These are phyloP conservation scores for Neoarthrinium moseri DNA, from an alignment of 2,329 filamentous ascomycete genomes.

Conservation along the genomic window DNA sequence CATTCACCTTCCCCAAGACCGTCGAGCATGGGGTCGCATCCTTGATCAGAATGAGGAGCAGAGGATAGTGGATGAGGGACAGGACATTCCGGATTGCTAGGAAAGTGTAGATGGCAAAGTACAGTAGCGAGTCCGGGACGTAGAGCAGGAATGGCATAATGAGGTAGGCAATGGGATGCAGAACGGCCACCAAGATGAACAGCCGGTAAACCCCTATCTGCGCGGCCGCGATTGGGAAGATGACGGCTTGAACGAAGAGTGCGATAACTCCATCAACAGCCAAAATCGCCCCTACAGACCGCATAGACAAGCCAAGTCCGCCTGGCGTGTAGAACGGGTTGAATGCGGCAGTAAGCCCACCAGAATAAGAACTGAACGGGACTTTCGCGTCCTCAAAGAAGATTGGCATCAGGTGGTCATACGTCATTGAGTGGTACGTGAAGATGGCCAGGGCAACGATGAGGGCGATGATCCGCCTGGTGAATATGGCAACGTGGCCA, in stretches of 20 bases:
- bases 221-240: constrained; percentile 61
- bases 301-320: constrained; percentile 61
- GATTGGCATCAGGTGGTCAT: constrained; percentile 87
- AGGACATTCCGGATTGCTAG: constrained; percentile 59
- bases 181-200: constrained; percentile 55
- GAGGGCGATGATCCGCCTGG: constrained; percentile 68
- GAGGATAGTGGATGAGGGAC: constrained; percentile 63
- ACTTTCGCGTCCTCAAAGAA: constrained; percentile 79
- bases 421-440: constrained; percentile 94
- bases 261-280: constrained; percentile 59
- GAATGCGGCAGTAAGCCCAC: constrained; percentile 23
- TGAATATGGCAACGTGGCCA: constrained; percentile 43
- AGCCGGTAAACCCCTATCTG: constrained; percentile 58
- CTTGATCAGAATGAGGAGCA: constrained; percentile 67
- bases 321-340: constrained; percentile 57
- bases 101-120: constrained; percentile 57
- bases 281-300: constrained; percentile 61
- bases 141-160: constrained; percentile 58
- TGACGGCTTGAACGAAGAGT: constrained; percentile 56
- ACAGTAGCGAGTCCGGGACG: constrained; percentile 50
- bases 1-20: constrained; percentile 64
- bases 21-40: constrained; percentile 57
- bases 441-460: constrained; percentile 84
- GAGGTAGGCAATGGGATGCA: constrained; percentile 62
- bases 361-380: constrained; percentile 34